Conservation (phyloP, 306 rosid species). For the Geum urbanum region DNA sequence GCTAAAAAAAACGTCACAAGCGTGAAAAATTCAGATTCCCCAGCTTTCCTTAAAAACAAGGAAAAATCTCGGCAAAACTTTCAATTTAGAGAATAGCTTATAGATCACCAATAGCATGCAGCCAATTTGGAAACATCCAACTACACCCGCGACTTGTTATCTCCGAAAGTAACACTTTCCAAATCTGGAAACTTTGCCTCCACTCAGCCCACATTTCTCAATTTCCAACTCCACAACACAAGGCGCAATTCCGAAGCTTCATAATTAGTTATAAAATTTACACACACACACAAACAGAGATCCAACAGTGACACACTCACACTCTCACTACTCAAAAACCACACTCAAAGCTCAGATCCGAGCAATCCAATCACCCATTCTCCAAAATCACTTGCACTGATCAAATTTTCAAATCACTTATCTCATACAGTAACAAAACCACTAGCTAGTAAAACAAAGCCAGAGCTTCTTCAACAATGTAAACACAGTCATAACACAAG, state of each 20-base stretch:
- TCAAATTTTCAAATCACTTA: neutral
- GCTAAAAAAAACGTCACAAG: neutral
- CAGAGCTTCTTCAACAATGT: neutral
- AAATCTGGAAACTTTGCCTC: neutral
- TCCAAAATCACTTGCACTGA: constrained; percentile 16
- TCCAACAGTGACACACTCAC: neutral
- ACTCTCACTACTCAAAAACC: neutral
- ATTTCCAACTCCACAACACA: neutral
- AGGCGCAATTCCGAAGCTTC: neutral
- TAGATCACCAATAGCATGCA: neutral
- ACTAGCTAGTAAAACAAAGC: neutral
- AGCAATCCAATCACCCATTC: constrained; percentile 25
- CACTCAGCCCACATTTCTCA: constrained; percentile 3
- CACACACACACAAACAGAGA: neutral
- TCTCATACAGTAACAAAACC: neutral
- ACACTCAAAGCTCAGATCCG: constrained; percentile 43
- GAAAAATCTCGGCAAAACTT: neutral
- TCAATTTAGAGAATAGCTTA: neutral
- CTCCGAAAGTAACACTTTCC: neutral
- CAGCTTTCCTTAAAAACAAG: no score
- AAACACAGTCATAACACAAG: neutral
- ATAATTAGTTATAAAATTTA: neutral
- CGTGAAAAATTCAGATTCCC: neutral
- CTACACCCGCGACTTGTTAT: neutral
- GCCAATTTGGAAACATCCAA: neutral